A percentile compares a stretch with the other conserved stretches of the same genome.
These are phyloP conservation scores for Epithemia pelagica DNA, from an alignment of 108 stramenopile genomes.

Conservation along the genomic window DNA sequence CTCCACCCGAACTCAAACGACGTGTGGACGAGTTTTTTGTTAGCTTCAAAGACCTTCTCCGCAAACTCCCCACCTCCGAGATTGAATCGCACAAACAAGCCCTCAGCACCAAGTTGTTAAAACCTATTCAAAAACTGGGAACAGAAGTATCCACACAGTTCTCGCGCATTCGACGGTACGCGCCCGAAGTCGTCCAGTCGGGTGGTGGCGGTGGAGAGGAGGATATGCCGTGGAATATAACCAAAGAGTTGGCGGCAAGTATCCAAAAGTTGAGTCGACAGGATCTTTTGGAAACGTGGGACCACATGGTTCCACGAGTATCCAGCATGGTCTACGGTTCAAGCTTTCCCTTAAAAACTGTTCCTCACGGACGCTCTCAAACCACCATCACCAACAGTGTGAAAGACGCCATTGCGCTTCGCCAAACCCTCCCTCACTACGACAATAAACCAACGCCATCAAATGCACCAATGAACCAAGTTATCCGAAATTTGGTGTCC, in stretches of 20 bases:
- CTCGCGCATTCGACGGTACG: slow-evolving; percentile 55
- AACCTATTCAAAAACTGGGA: slow-evolving; percentile 71
- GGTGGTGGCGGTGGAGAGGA: slow-evolving; percentile 10
- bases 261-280: slow-evolving; percentile 40
- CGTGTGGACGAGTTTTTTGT: slow-evolving; percentile 79
- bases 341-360: slow-evolving; percentile 55
- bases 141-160: slow-evolving; percentile 53
- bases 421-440: slow-evolving; percentile 1
- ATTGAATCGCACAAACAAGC: slow-evolving; percentile 56
- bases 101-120: slow-evolving; percentile 57
- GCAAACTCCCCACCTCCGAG: slow-evolving; percentile 59
- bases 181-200: slow-evolving; percentile 45
- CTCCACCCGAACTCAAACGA: slow-evolving; percentile 52
- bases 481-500: neutral
- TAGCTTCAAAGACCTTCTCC: slow-evolving; percentile 44
- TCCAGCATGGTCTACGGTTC: slow-evolving; percentile 70
- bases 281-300: slow-evolving; percentile 48
- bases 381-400: slow-evolving; percentile 25
- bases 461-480: neutral
- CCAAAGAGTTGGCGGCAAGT: slow-evolving; percentile 42
- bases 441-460: neutral
- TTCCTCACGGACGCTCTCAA: neutral
- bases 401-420: slow-evolving; percentile 19
- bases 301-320: slow-evolving; percentile 54
- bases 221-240: slow-evolving; percentile 57